Evolutionary conservation across 148 eudicot genomes (phyloP).

Genomic region (Camellia lanceoleosa): DNA sequence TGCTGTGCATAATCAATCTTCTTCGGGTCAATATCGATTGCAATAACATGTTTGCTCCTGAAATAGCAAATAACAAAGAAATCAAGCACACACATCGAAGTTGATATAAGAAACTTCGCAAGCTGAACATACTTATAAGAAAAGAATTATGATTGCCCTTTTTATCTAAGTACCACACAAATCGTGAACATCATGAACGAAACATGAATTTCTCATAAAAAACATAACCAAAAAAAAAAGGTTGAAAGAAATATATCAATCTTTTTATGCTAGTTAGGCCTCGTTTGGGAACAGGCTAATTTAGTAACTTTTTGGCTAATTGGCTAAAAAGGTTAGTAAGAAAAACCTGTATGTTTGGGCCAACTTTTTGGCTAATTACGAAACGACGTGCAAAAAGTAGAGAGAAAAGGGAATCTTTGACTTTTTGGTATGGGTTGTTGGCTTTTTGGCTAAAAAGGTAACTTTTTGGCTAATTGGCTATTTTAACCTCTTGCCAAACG

Average conservation of each 20-base stretch:
- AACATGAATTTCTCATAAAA: not conserved
- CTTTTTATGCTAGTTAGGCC: not conserved
- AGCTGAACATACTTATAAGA: not conserved
- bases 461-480: too few relatives aligned
- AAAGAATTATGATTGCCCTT: not conserved
- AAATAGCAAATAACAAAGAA: constrained; percentile 7
- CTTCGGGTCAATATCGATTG: constrained; percentile 82
- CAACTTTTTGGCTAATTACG: too few relatives aligned
- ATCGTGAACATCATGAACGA: not conserved
- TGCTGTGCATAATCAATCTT: constrained; percentile 78
- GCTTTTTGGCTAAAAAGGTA: too few relatives aligned
- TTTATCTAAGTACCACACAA: not conserved
- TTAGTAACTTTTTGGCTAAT: too few relatives aligned
- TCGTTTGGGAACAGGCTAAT: too few relatives aligned
- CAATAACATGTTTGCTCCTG: constrained; percentile 69
- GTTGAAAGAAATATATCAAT: not conserved
- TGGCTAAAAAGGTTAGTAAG: too few relatives aligned
- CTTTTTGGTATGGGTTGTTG: too few relatives aligned
- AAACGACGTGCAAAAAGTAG: too few relatives aligned
- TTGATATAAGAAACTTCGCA: not conserved
- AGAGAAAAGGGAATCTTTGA: too few relatives aligned
- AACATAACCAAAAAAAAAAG: not conserved
- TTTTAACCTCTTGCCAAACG: too few relatives aligned
- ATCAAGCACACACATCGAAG: not conserved
- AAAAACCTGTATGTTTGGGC: too few relatives aligned